These are phyloP conservation scores for Sporopachydermia lactativora DNA, from an alignment of 805 yeast genomes.

Conservation along the genomic window DNA sequence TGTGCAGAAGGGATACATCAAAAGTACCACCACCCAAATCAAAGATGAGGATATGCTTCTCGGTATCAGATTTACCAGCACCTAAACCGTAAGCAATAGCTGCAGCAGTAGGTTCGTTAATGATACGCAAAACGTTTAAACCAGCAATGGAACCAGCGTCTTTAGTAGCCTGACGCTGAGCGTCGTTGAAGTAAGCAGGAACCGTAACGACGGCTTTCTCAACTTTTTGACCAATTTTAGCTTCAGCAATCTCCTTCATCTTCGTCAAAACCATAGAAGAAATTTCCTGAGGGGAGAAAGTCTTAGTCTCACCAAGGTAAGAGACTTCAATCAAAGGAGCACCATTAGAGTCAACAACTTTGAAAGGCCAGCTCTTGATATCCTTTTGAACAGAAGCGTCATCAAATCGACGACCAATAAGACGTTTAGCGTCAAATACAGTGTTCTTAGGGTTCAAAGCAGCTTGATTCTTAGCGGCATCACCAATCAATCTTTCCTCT, in stretches of 20 bases:
- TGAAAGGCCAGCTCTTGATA: conserved; percentile 89
- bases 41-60: conserved; percentile 80
- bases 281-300: conserved; percentile 88
- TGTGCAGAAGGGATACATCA: conserved; percentile 85
- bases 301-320: conserved; percentile 72
- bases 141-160: conserved; percentile 85
- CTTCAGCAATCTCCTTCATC: conserved; percentile 81
- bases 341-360: conserved; percentile 55
- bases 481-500: conserved; percentile 88
- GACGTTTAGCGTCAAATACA: conserved; percentile 84
- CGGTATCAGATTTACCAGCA: conserved; percentile 71
- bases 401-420: conserved; percentile 81
- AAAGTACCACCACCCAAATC: conserved; percentile 98
- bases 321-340: conserved; percentile 77
- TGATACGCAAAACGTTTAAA: conserved; percentile 69
- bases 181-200: conserved; percentile 81
- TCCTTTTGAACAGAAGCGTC: conserved; percentile 81
- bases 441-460: conserved; percentile 88
- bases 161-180: conserved; percentile 84
- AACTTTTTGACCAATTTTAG: conserved; percentile 65
- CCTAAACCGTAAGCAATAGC: conserved; percentile 96
- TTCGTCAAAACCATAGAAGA: conserved; percentile 85
- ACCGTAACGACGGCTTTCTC: conserved; percentile 79
- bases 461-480: conserved; percentile 96
- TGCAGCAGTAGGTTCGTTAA: conserved; percentile 91